phyloP scores from a whole-genome alignment of 768 basidiomycete genomes.

The Daedalea quercina region DNA sequence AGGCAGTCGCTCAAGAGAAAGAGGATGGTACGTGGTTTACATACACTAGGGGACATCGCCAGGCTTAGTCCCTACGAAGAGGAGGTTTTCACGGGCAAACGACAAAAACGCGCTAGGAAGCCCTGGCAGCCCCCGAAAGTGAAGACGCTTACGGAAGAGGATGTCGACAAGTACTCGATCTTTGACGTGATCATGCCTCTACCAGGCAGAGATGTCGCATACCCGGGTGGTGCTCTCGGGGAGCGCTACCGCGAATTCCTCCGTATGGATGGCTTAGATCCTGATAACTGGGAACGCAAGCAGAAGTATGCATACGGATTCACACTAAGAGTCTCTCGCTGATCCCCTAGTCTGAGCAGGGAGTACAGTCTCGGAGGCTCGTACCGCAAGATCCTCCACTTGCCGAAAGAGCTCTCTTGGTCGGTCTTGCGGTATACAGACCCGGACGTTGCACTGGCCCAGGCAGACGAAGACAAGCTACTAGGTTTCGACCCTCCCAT shows the following conservation, averaged over 20 bases:
- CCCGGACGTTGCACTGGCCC: conserved; percentile 85
- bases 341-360: conserved; percentile 32
- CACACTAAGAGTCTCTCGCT: neutral
- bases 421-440: conserved; percentile 82
- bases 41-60: neutral
- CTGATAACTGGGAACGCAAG: conserved; percentile 81
- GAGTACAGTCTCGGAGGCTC: conserved; percentile 92
- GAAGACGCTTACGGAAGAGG: conserved; percentile 70
- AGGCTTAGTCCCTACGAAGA: conserved; percentile 4
- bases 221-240: conserved; percentile 84
- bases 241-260: conserved; percentile 82
- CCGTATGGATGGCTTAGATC: conserved; percentile 80
- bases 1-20: conserved; percentile 9
- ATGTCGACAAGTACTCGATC: conserved; percentile 77
- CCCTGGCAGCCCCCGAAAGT: conserved; percentile 67
- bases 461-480: conserved; percentile 91
- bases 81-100: conserved; percentile 12
- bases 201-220: conserved; percentile 90
- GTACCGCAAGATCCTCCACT: conserved; percentile 86
- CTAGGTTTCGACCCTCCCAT: conserved; percentile 73
- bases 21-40: conserved; percentile 9
- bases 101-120: conserved; percentile 27
- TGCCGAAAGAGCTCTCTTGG: conserved; percentile 81
- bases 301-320: conserved; percentile 65
- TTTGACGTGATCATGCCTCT: conserved; percentile 98